These are phyloP conservation scores for Penicillium canariense DNA, from an alignment of 495 filamentous ascomycete species.

Conservation along the genomic window DNA sequence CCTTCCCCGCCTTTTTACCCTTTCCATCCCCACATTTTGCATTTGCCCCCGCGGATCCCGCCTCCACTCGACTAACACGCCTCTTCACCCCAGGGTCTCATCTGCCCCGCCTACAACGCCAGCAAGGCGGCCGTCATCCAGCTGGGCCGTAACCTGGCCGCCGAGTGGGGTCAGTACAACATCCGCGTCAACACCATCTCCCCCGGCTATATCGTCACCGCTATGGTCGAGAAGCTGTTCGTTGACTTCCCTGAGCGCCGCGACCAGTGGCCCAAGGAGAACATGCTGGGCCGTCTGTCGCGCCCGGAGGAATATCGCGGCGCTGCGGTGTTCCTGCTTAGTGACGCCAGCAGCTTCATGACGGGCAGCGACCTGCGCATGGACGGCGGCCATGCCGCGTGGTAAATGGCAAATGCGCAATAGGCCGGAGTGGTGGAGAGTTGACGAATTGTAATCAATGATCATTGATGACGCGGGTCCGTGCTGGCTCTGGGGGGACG, in stretches of 20 bases:
- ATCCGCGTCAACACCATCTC: constrained; percentile 96
- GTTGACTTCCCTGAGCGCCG: constrained; percentile 69
- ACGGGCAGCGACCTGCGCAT: constrained; percentile 76
- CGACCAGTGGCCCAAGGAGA: constrained; percentile 78
- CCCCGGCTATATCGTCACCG: constrained; percentile 92
- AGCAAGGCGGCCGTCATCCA: constrained; percentile 88
- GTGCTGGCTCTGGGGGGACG: too few relatives aligned
- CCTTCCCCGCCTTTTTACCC: too few relatives aligned
- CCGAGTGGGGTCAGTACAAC: constrained; percentile 80
- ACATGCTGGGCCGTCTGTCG: constrained; percentile 83
- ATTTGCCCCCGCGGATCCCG: too few relatives aligned
- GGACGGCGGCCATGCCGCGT: constrained; percentile 78
- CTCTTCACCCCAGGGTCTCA: constrained; percentile 51
- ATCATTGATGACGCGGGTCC: background rate
- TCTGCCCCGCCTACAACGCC: constrained; percentile 83
- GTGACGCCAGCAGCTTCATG: constrained; percentile 62
- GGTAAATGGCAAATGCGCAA: constrained; percentile 54
- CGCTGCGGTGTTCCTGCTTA: constrained; percentile 79
- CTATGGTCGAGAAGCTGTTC: constrained; percentile 82
- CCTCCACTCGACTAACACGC: background rate
- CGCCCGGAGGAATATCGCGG: constrained; percentile 77
- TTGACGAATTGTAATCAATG: background rate
- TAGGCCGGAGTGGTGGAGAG: background rate
- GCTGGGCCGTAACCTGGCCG: constrained; percentile 78
- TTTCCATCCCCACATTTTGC: too few relatives aligned